Evolutionary conservation across 768 basidiomycete species (phyloP).

Genomic region (Sarcomyxa edulis): DNA sequence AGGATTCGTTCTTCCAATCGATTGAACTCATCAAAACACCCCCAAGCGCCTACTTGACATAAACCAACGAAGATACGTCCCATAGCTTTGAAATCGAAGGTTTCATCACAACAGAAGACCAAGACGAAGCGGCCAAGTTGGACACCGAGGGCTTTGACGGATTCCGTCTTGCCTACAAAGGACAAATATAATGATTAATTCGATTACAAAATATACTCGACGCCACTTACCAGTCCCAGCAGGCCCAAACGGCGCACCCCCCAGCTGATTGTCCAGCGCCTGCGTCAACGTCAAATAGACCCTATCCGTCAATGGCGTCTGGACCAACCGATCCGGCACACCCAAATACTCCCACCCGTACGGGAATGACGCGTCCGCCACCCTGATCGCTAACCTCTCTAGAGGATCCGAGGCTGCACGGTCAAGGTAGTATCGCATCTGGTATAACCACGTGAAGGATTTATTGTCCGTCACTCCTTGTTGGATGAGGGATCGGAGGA

Average conservation of each 20-base stretch:
- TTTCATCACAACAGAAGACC: slow-evolving; percentile 99
- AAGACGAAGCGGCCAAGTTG: slow-evolving; percentile 98
- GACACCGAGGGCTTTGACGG: slow-evolving; percentile 96
- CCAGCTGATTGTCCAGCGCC: slow-evolving; percentile 90
- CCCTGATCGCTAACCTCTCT: slow-evolving; percentile 73
- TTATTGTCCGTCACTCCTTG: slow-evolving; percentile 58
- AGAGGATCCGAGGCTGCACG: slow-evolving; percentile 65
- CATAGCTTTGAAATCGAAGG: slow-evolving; percentile 99
- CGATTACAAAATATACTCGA: background rate
- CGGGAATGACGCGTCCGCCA: slow-evolving; percentile 89
- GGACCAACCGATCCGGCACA: slow-evolving; percentile 93
- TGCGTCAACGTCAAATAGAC: slow-evolving; percentile 97
- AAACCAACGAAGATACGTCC: slow-evolving; percentile 98
- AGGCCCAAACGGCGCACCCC: slow-evolving; percentile 96
- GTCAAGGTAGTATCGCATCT: slow-evolving; percentile 98
- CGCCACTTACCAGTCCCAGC: slow-evolving; percentile 79
- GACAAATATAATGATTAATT: slow-evolving; percentile 8
- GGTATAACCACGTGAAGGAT: slow-evolving; percentile 90
- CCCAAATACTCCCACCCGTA: slow-evolving; percentile 99
- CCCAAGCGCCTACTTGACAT: slow-evolving; percentile 99
- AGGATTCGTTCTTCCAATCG: slow-evolving; percentile 96
- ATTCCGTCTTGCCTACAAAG: slow-evolving; percentile 88
- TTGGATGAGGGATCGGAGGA: slow-evolving; percentile 73
- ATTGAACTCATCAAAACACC: slow-evolving; percentile 97
- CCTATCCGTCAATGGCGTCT: slow-evolving; percentile 95